phyloP scores from a whole-genome alignment of 805 yeast genomes.

The Allodekkera sacchari region DNA sequence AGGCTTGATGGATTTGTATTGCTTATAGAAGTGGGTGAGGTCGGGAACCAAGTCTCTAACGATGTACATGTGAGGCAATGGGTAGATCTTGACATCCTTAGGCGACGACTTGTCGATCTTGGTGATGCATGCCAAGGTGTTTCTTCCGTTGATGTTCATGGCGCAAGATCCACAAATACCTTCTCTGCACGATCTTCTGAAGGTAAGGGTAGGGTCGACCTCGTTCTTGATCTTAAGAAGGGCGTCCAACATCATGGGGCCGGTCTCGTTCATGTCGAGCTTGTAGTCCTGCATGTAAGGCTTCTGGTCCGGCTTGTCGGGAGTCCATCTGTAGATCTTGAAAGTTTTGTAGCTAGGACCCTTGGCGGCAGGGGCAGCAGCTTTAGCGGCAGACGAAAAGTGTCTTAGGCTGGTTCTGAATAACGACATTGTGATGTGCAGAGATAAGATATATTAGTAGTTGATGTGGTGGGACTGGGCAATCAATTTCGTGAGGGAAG shows the following conservation, averaged over 20 bases:
- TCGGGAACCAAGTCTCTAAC: constrained; percentile 97
- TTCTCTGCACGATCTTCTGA: constrained; percentile 98
- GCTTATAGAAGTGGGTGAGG: constrained; percentile 95
- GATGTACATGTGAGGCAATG: constrained; percentile 96
- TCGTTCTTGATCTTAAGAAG: constrained; percentile 91
- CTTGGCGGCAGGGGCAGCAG: constrained; percentile 49
- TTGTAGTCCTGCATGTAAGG: constrained; percentile 80
- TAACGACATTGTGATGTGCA: no score
- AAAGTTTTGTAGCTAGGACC: constrained; percentile 67
- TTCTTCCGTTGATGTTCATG: constrained; percentile 97
- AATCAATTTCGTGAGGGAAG: no score
- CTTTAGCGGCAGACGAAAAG: constrained; percentile 18
- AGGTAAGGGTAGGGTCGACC: constrained; percentile 90
- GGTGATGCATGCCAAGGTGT: constrained; percentile 95
- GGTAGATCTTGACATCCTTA: constrained; percentile 82
- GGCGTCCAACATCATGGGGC: constrained; percentile 98
- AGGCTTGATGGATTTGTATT: constrained; percentile 96
- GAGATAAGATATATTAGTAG: no score
- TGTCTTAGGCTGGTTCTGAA: no score
- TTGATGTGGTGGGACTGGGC: no score
- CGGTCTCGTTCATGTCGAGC: constrained; percentile 83
- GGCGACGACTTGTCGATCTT: constrained; percentile 74
- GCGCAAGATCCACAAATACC: constrained; percentile 99
- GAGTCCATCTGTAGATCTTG: constrained; percentile 96
- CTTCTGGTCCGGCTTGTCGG: constrained; percentile 89